Conservation (phyloP, 805 yeast genomes). For the Pichia heedii region DNA sequence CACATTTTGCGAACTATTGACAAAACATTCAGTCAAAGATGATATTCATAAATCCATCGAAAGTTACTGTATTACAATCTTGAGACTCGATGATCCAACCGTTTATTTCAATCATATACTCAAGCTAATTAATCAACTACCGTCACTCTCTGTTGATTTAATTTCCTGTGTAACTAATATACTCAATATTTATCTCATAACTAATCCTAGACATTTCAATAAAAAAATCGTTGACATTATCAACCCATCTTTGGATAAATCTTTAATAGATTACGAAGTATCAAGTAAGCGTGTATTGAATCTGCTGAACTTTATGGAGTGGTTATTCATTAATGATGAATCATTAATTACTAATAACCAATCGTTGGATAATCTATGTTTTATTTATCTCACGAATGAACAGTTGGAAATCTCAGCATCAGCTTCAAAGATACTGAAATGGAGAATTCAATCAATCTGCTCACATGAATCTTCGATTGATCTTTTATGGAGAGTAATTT, state of each 20-base stretch:
- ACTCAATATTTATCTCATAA: slow-evolving; percentile 3
- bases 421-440: slow-evolving; percentile 38
- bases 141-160: slow-evolving; percentile 18
- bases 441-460: slow-evolving; percentile 39
- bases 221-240: not conserved
- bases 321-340: slow-evolving; percentile 24
- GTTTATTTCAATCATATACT: slow-evolving; percentile 8
- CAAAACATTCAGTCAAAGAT: slow-evolving; percentile 6
- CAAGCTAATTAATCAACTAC: slow-evolving; percentile 23
- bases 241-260: not conserved
- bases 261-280: slow-evolving; percentile 1
- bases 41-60: slow-evolving; percentile 4
- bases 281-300: slow-evolving; percentile 3
- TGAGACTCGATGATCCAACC: slow-evolving; percentile 1
- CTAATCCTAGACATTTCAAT: slow-evolving; percentile 14
- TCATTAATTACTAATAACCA: not conserved
- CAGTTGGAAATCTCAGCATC: slow-evolving; percentile 30
- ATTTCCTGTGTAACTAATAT: slow-evolving; percentile 6
- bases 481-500: slow-evolving; percentile 40
- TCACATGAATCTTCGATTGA: slow-evolving; percentile 16
- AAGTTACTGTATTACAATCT: slow-evolving; percentile 2
- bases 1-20: slow-evolving; percentile 17
- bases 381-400: slow-evolving; percentile 29
- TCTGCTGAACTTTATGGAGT: slow-evolving; percentile 31
- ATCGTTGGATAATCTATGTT: slow-evolving; percentile 22